Evolutionary conservation across 441 rosid species (phyloP).

Genomic region (Pelargonium citronellum): DNA sequence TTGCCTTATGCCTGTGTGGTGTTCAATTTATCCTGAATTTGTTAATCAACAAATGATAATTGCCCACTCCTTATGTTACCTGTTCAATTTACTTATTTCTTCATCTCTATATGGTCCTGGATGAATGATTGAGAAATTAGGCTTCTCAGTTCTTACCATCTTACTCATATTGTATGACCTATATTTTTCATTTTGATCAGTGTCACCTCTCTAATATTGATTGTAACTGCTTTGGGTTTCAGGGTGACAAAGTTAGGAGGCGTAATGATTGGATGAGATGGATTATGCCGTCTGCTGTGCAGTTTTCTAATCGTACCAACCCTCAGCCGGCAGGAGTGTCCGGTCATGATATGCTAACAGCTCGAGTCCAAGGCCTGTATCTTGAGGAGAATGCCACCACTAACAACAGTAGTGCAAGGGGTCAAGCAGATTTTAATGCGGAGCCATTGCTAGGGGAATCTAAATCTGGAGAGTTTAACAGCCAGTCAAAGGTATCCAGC

Average conservation of each 20-base stretch:
- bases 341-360: neutral
- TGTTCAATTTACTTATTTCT: neutral
- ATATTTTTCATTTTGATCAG: neutral
- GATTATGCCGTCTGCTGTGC: neutral
- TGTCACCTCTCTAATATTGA: neutral
- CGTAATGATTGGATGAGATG: slow-evolving; percentile 14
- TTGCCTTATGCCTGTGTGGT: neutral
- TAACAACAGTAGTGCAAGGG: neutral
- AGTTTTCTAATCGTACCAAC: neutral
- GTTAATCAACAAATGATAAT: neutral
- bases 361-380: neutral
- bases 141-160: neutral
- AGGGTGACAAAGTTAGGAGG: slow-evolving; percentile 28
- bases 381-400: neutral
- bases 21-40: neutral
- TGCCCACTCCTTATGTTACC: neutral
- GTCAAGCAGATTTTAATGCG: neutral
- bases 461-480: slow-evolving; percentile 1
- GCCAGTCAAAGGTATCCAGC: neutral
- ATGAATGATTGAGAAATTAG: neutral
- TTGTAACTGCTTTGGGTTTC: neutral
- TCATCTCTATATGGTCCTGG: neutral
- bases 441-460: neutral
- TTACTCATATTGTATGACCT: neutral
- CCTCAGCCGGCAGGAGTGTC: neutral